These are phyloP conservation scores for Rhodotorula glutinis DNA, from an alignment of 1,284 basidiomycete species.

Conservation along the genomic window DNA sequence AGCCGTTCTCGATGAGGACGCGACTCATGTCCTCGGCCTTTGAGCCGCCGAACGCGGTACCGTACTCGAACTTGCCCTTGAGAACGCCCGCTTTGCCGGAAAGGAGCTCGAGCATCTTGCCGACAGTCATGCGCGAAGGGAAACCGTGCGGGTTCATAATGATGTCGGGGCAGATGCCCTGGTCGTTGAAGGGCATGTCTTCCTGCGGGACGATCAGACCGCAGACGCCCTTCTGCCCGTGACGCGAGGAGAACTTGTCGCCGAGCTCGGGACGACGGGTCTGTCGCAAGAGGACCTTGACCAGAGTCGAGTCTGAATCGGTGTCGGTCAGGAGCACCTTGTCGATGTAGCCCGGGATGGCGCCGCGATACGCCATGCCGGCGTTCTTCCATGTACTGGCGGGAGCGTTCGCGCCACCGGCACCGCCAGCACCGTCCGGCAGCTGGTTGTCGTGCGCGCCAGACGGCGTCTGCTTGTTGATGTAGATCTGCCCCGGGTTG, in stretches of 20 bases:
- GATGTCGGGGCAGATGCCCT: slow-evolving; percentile 87
- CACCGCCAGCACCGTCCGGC: slow-evolving; percentile 37
- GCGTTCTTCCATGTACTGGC: slow-evolving; percentile 79
- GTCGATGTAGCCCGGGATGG: slow-evolving; percentile 90
- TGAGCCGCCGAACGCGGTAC: slow-evolving; percentile 80
- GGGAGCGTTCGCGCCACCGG: slow-evolving; percentile 46
- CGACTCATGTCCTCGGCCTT: slow-evolving; percentile 99
- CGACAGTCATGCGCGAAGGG: slow-evolving; percentile 99
- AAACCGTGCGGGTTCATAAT: slow-evolving; percentile 99
- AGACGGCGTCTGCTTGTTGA: slow-evolving; percentile 93
- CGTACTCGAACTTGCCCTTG: slow-evolving; percentile 77
- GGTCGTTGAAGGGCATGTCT: slow-evolving; percentile 99
- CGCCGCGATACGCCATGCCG: slow-evolving; percentile 86
- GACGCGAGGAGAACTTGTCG: slow-evolving; percentile 97
- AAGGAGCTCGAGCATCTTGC: slow-evolving; percentile 98
- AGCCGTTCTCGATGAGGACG: slow-evolving; percentile 90
- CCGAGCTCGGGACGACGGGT: slow-evolving; percentile 94
- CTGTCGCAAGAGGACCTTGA: slow-evolving; percentile 98
- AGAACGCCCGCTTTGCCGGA: slow-evolving; percentile 94
- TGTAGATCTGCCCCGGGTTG: slow-evolving; percentile 87
- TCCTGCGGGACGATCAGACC: slow-evolving; percentile 97
- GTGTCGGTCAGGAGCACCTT: slow-evolving; percentile 97
- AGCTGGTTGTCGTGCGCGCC: slow-evolving; percentile 66
- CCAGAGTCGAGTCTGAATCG: slow-evolving; percentile 87
- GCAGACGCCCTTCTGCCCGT: slow-evolving; percentile 99